Conservation (phyloP, 2,329 filamentous ascomycete genomes). For the Fusarium sp. region DNA sequence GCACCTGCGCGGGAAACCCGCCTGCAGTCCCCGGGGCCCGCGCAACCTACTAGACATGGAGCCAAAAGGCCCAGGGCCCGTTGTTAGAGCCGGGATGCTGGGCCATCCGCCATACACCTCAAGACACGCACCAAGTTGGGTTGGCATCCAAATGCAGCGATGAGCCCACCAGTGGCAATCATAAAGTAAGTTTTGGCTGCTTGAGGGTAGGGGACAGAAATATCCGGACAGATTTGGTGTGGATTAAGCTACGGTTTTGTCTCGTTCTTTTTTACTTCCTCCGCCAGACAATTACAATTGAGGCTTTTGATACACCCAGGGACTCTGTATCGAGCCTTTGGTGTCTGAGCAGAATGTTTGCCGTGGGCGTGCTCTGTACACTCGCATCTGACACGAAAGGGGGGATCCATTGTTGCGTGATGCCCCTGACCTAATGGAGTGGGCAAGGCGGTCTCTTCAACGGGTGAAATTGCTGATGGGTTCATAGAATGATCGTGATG, state of each 20-base stretch:
- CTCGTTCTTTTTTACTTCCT: background rate
- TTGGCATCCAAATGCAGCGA: constrained; percentile 48
- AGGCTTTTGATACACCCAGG: background rate
- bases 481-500: constrained; percentile 16
- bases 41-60: constrained; percentile 13
- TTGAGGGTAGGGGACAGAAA: background rate
- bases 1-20: constrained; percentile 46
- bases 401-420: constrained; percentile 39
- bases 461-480: constrained; percentile 19
- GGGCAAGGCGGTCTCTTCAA: constrained; percentile 19
- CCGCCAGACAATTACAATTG: background rate
- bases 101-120: constrained; percentile 51
- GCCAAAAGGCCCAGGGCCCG: constrained; percentile 43
- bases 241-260: background rate
- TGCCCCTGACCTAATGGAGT: background rate
- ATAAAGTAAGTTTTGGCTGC: constrained; percentile 1
- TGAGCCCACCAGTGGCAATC: constrained; percentile 50
- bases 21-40: constrained; percentile 45
- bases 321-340: background rate
- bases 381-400: constrained; percentile 11
- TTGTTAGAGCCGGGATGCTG: constrained; percentile 31
- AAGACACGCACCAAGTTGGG: constrained; percentile 50
- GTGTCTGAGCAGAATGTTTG: background rate
- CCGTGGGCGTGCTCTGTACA: no score
- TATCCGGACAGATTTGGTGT: background rate